Evolutionary conservation across 768 basidiomycete genomes (phyloP).

Genomic region (Boletus tomentosulus): DNA sequence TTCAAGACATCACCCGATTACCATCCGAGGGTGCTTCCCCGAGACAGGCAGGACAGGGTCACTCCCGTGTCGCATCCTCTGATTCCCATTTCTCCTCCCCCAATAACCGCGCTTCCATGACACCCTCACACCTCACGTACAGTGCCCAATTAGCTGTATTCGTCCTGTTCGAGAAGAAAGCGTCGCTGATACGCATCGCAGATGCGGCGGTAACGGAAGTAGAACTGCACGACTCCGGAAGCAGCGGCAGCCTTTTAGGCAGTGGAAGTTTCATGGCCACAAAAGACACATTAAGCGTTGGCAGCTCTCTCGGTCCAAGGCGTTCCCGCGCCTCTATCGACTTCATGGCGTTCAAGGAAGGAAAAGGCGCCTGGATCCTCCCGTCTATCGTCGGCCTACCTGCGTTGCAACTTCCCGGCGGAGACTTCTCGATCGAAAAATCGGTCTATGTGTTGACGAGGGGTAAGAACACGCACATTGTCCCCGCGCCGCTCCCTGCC

Average conservation of each 20-base stretch:
- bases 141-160: constrained; percentile 77
- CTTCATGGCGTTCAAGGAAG: constrained; percentile 37
- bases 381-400: constrained; percentile 25
- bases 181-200: constrained; percentile 73
- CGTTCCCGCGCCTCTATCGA: constrained; percentile 45
- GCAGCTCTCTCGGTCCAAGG: constrained; percentile 23
- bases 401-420: constrained; percentile 14
- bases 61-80: constrained; percentile 42
- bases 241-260: constrained; percentile 4
- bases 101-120: constrained; percentile 23
- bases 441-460: constrained; percentile 63
- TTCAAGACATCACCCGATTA: constrained; percentile 48
- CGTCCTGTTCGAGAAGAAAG: constrained; percentile 84
- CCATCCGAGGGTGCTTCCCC: constrained; percentile 37
- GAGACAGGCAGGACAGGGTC: constrained; percentile 27
- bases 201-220: constrained; percentile 82
- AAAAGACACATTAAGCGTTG: constrained; percentile 24
- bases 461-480: constrained; percentile 63
- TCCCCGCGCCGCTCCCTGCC: constrained; percentile 64
- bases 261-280: constrained; percentile 19
- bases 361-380: constrained; percentile 24
- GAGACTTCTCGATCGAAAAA: constrained; percentile 27
- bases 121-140: constrained; percentile 42
- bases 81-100: constrained; percentile 33
- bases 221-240: constrained; percentile 46